A percentile compares a stretch with the other conserved stretches of the same genome.
phyloP scores from a whole-genome alignment of 208 protist species.

The Leishmania turanica region DNA sequence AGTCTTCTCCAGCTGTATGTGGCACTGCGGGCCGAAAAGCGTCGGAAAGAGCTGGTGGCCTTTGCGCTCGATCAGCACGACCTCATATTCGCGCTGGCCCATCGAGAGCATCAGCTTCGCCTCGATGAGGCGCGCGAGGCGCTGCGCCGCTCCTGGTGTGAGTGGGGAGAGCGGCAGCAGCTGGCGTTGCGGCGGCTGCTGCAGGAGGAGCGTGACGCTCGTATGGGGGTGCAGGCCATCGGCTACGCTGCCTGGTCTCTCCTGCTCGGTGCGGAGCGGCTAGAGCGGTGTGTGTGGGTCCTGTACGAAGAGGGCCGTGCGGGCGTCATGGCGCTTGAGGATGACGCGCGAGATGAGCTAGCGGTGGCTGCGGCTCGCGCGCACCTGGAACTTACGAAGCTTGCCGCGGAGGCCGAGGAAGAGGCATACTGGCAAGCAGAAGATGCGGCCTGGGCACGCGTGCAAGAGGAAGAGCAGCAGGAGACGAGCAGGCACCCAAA shows the following conservation, averaged over 20 bases:
- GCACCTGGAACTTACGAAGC: conserved; percentile 21
- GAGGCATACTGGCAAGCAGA: conserved; percentile 48
- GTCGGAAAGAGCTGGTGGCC: conserved; percentile 40
- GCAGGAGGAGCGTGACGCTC: conserved; percentile 46
- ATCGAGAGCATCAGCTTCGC: conserved; percentile 17
- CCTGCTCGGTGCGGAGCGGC: conserved; percentile 4
- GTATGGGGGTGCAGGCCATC: conserved; percentile 42
- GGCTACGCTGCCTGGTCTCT: conserved; percentile 14
- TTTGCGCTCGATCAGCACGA: conserved; percentile 60
- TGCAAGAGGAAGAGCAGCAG: conserved; percentile 9
- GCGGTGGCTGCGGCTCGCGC: conserved; percentile 19
- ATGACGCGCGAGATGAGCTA: conserved; percentile 25
- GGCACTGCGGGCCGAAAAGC: conserved; percentile 46
- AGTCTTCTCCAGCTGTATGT: conserved; percentile 39
- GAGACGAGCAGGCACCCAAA: background rate
- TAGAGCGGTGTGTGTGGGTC: conserved; percentile 4
- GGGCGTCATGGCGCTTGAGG: conserved; percentile 10
- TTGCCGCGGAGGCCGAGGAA: conserved; percentile 32
- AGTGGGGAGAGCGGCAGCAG: conserved; percentile 31
- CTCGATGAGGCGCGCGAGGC: conserved; percentile 12
- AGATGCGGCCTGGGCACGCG: conserved; percentile 34
- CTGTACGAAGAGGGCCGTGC: conserved; percentile 23
- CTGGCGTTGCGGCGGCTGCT: conserved; percentile 29
- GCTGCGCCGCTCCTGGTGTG: conserved; percentile 20
- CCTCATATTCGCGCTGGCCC: conserved; percentile 47